phyloP scores from a whole-genome alignment of 805 yeast genomes.

The Metschnikowia kofuensis region DNA sequence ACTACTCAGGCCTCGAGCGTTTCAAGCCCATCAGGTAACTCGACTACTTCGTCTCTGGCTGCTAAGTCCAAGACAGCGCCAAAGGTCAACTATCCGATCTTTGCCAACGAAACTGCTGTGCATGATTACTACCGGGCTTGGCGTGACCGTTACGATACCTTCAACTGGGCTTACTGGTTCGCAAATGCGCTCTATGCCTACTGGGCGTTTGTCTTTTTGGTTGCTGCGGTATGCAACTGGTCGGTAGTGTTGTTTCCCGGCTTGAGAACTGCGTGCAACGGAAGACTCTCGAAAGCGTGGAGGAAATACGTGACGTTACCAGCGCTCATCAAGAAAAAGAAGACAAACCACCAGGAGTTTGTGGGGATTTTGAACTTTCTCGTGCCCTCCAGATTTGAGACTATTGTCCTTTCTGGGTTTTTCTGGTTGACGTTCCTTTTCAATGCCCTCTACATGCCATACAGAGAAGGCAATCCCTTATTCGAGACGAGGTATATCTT shows the following conservation, averaged over 20 bases:
- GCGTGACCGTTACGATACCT: constrained; percentile 3
- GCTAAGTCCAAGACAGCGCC: constrained; percentile 11
- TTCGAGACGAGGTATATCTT: not conserved
- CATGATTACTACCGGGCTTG: not conserved
- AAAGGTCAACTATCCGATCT: constrained; percentile 6
- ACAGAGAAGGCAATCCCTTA: not conserved
- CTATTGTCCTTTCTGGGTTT: constrained; percentile 20
- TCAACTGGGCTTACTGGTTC: constrained; percentile 5
- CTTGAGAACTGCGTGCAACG: constrained; percentile 11
- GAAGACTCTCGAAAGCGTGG: constrained; percentile 29
- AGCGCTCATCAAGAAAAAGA: constrained; percentile 29
- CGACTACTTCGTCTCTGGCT: constrained; percentile 15
- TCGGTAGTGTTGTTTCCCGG: constrained; percentile 10
- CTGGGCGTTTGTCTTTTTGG: constrained; percentile 11
- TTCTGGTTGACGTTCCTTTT: constrained; percentile 8
- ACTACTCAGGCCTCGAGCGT: no score
- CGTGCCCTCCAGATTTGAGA: constrained; percentile 23
- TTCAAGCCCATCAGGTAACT: not conserved
- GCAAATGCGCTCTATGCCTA: constrained; percentile 6
- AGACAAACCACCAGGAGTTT: constrained; percentile 24
- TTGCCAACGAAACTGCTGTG: not conserved
- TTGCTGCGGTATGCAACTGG: constrained; percentile 14
- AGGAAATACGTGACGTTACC: constrained; percentile 38
- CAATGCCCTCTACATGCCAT: constrained; percentile 6
- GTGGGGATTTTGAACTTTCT: constrained; percentile 25